Evolutionary conservation across 2,329 filamentous ascomycete genomes (phyloP).

Genomic region (Neophaeococcomyces aloes): DNA sequence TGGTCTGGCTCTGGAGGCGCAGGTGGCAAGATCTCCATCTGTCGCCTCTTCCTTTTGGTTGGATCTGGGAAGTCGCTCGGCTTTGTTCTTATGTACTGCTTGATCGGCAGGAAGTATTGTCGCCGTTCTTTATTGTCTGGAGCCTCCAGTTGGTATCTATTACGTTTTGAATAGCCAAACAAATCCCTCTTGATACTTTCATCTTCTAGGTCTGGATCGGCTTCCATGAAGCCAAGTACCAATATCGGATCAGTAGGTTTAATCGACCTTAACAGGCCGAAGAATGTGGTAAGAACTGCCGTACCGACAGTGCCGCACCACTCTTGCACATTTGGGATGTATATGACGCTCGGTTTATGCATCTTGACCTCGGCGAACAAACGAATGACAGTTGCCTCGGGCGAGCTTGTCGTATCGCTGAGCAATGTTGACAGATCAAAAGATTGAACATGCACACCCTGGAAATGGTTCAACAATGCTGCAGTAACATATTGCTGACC

Average conservation of each 20-base stretch:
- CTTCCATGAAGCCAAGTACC: slow-evolving; percentile 74
- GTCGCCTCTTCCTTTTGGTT: slow-evolving; percentile 72
- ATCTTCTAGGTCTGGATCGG: slow-evolving; percentile 55
- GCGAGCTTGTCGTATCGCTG: slow-evolving; percentile 66
- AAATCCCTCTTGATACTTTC: slow-evolving; percentile 60
- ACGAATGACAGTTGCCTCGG: slow-evolving; percentile 81
- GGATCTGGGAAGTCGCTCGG: slow-evolving; percentile 83
- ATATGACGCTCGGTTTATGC: slow-evolving; percentile 92
- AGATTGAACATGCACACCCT: slow-evolving; percentile 86
- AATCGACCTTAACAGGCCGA: slow-evolving; percentile 68
- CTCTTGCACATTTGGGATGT: slow-evolving; percentile 76
- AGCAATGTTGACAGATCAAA: slow-evolving; percentile 84
- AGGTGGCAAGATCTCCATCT: slow-evolving; percentile 64
- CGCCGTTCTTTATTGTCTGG: slow-evolving; percentile 55
- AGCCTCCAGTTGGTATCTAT: slow-evolving; percentile 57
- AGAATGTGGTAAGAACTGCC: slow-evolving; percentile 64
- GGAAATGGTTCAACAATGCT: slow-evolving; percentile 79
- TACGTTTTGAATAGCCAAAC: slow-evolving; percentile 76
- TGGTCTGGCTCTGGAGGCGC: slow-evolving; percentile 62
- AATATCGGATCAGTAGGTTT: slow-evolving; percentile 85
- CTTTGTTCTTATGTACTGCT: slow-evolving; percentile 65
- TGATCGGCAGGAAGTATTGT: slow-evolving; percentile 68
- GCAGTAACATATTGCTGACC: slow-evolving; percentile 82
- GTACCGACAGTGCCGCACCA: slow-evolving; percentile 68
- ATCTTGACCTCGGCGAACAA: slow-evolving; percentile 86